These are phyloP conservation scores for Magnolia changhungtana DNA, from an alignment of 164 flowering plant genomes.

Conservation along the genomic window DNA sequence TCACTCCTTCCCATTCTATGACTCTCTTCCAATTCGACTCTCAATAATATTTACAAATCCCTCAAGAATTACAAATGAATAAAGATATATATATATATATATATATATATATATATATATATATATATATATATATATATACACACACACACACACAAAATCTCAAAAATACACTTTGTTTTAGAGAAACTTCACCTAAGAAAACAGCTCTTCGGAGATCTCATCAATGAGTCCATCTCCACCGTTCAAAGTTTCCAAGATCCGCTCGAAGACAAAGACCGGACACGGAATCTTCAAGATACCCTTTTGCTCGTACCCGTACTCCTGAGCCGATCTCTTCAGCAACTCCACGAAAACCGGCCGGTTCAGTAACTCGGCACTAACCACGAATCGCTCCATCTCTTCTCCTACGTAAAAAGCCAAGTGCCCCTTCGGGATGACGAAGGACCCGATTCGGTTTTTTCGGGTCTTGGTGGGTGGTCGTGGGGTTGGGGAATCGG, in stretches of 20 bases:
- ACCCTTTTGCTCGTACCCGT: slow-evolving; percentile 92
- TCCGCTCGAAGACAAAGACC: slow-evolving; percentile 63
- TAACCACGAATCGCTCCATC: slow-evolving; percentile 81
- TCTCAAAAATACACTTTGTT: too few species aligned
- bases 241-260: not conserved
- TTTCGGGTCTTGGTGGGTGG: not conserved
- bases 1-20: too few species aligned
- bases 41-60: too few species aligned
- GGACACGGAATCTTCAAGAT: slow-evolving; percentile 79
- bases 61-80: too few species aligned
- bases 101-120: too few species aligned
- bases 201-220: not conserved
- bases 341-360: slow-evolving; percentile 67
- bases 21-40: too few species aligned
- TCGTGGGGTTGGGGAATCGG: too few species aligned
- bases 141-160: too few species aligned
- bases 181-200: not conserved
- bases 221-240: not conserved
- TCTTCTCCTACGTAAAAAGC: slow-evolving; percentile 94
- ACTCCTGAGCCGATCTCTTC: slow-evolving; percentile 83
- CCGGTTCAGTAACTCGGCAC: slow-evolving; percentile 74
- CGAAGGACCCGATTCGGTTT: not conserved
- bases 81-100: too few species aligned
- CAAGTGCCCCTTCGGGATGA: slow-evolving; percentile 69
- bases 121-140: too few species aligned